Base-by-base conservation (phyloP, 768 basidiomycete species). In the Lentinula sp. region DNA sequence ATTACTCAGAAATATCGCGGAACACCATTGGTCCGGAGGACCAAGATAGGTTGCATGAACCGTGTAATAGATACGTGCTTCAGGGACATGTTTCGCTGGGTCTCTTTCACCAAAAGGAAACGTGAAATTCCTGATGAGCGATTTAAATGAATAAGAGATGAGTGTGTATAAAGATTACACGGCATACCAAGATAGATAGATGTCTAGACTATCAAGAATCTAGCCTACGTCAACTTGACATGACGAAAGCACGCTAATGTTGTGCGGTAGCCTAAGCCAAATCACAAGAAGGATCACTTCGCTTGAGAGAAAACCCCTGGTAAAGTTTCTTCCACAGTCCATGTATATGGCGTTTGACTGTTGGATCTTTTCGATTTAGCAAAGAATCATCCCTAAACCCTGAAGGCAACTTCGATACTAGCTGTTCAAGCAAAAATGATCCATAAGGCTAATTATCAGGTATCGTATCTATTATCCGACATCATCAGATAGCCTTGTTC, bases 401-500 rank as follows among this genome's bases (percentile, higher is more conserved):
- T 40, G 39, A 40, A 40, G 39, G 28, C 28, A 3, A 28, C 28
- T 28, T 28, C 28, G 9, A 18, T 16, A 31, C 21, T 10, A 53
- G 52, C 11, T 39, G n/a, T 40, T 35, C 34, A 18, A 16, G 31
- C 16, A 9, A 15, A 5, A 37, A 5, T 9, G 11, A 43, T 45
- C 23, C 15, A n/a, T 18, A 28, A 37, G n/a, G 32, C 40, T 18
- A 40, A 15, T 43, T 56, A 6, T 11, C 48, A 43, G 10, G 10
- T 40, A 40, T 60, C 21, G 35, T 35, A 52, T 60, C 59, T 60
- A 60, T 35, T 52, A 34, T 16, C 31, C 21, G 37, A 52, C 16
- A 53, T 28, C 13, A 37, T 35, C 87, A 98, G 75, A 98, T 91
- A 66, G 87, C 86, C 81, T 96, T 96, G 77, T 73, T 82, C 85